Evolutionary conservation across 140 eudicot species (phyloP), one percentile per base, ranked within the genome.

Genomic region (Artemisia princeps): DNA sequence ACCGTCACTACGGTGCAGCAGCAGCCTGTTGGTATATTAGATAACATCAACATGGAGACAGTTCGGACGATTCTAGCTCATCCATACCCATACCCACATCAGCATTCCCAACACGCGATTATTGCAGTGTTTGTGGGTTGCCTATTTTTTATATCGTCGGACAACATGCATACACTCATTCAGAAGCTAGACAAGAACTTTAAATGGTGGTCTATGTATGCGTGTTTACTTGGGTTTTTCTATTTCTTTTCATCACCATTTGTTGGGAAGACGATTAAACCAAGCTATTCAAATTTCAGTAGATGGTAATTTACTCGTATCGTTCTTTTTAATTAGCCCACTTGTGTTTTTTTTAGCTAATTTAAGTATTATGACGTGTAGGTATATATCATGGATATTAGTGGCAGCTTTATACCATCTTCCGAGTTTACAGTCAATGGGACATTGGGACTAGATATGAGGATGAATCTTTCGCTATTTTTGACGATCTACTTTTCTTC

Each of bases 181-280:
- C 94, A 86, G 60, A 88, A 88, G 75, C 70, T 90, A 44, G 97
- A 90, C 78, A 84, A 78, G 77, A 90, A 86, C 67, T 52, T 90
- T 46, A 90, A 90, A 64, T 90, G 97, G 97, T 90, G 97, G 97
- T 90, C 95, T 22, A 90, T 90, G 82, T 86, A 87, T 54, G 80
- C 81, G 8, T 82, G 95, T 68, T 73, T 90, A 77, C 83, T 90
- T 30, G 97, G 97, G 4, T 84, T 86, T 79, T 90, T 90, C 79
- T 90, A 90, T 75, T 86, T 90, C 89, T 90, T 90, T 76, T 87
- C 95, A 10, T 90, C 97, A 28, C 97, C 97, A 5, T 90, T 90
- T 68, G 75, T 80, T 6, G 89, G 94, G 62, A 90, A 90, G 80
- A 86, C 94, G 2, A 84, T 87, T 57, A 87, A 76, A 70, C 95